Evolutionary conservation across 2,329 filamentous ascomycete genomes (phyloP).

Genomic region (Mollisiaceae sp.): DNA sequence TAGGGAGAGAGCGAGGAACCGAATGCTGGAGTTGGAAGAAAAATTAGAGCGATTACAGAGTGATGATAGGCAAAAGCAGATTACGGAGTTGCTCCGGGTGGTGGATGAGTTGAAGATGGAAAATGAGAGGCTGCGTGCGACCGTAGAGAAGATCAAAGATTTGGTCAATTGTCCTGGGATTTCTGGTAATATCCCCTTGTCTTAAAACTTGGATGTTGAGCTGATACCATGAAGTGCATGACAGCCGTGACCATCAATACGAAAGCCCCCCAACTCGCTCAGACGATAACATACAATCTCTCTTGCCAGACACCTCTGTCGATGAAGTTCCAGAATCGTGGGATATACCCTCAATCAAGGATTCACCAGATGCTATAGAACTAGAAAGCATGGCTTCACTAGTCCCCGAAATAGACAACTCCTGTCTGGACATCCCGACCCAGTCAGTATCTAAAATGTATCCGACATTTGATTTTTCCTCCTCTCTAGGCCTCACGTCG

Average conservation of each 20-base stretch:
- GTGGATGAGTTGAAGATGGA: neutral
- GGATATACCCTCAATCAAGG: neutral
- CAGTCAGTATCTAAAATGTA: neutral
- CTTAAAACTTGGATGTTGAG: neutral
- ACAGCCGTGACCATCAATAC: neutral
- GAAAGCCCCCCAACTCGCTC: neutral
- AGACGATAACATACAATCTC: neutral
- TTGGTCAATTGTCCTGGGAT: neutral
- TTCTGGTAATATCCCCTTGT: neutral
- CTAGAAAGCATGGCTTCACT: neutral
- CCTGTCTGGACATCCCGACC: neutral
- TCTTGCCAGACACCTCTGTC: neutral
- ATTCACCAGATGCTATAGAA: neutral
- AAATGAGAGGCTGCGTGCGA: neutral
- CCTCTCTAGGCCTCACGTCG: neutral
- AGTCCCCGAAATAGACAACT: neutral
- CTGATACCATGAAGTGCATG: neutral
- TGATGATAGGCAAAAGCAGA: slow-evolving; percentile 1
- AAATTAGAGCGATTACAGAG: slow-evolving; percentile 2
- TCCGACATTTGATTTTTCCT: neutral
- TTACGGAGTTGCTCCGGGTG: neutral
- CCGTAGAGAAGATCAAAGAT: neutral
- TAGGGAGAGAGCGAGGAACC: neutral
- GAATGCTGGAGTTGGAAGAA: neutral
- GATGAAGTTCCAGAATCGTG: neutral